phyloP scores from a whole-genome alignment of 805 yeast genomes.

The Candida coquimbonensis region DNA sequence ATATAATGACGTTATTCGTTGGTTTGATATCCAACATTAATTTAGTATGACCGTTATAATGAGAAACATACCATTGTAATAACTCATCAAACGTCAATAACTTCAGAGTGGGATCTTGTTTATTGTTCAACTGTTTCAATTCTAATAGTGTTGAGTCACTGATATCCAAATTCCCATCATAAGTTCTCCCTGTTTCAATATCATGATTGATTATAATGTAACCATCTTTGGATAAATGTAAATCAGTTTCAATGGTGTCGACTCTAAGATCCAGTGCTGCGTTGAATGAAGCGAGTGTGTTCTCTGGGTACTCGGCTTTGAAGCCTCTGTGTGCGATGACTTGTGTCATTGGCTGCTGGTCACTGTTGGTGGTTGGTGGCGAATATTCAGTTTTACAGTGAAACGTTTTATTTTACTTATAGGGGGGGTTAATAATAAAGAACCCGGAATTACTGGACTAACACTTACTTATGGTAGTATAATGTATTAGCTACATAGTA shows the following conservation, averaged over 20 bases:
- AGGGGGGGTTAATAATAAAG: no score
- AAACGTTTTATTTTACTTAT: no score
- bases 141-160: slow-evolving; percentile 29
- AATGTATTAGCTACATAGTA: no score
- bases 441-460: no score
- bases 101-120: slow-evolving; percentile 25
- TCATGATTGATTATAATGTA: slow-evolving; percentile 51
- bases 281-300: slow-evolving; percentile 38
- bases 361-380: no score
- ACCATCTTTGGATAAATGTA: slow-evolving; percentile 49
- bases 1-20: slow-evolving; percentile 35
- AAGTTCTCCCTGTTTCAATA: slow-evolving; percentile 40
- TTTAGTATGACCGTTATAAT: slow-evolving; percentile 11
- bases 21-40: slow-evolving; percentile 49
- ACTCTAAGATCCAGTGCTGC: slow-evolving; percentile 39
- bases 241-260: slow-evolving; percentile 43
- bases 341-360: background rate
- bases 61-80: slow-evolving; percentile 27
- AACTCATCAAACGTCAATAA: slow-evolving; percentile 38
- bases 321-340: slow-evolving; percentile 12
- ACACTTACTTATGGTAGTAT: no score
- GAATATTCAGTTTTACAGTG: no score
- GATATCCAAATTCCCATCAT: slow-evolving; percentile 33
- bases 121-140: slow-evolving; percentile 30
- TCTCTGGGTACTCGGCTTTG: slow-evolving; percentile 37